A percentile compares a stretch with the other conserved stretches of the same genome.
Evolutionary conservation across 495 filamentous ascomycete genomes (phyloP).

Genomic region (Melanomma pulvis-pyrius): DNA sequence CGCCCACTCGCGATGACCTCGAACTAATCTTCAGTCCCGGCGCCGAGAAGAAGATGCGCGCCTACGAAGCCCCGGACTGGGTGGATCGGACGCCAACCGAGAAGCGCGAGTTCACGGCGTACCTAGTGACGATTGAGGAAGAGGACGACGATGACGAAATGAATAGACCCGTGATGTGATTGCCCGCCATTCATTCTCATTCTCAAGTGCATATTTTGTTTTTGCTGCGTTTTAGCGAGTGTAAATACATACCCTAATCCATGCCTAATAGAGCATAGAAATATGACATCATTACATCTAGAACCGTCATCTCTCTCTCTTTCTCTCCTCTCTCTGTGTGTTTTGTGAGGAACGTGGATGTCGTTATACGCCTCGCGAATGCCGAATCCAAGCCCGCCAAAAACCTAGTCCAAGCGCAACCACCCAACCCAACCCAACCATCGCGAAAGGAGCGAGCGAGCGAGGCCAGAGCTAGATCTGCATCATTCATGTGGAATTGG

Average conservation of each 20-base stretch:
- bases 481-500: too few species aligned
- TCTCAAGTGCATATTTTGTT: neutral
- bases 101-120: constrained; percentile 6
- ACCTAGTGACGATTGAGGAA: neutral
- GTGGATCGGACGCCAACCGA: neutral
- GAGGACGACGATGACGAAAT: constrained; percentile 24
- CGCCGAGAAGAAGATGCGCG: constrained; percentile 11
- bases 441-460: neutral
- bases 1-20: neutral
- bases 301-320: neutral
- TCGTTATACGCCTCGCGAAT: neutral
- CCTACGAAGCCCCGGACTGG: neutral
- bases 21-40: neutral
- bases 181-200: neutral
- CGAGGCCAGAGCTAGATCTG: neutral
- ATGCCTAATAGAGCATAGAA: neutral
- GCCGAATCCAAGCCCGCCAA: neutral
- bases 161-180: constrained; percentile 20
- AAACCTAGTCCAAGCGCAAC: neutral
- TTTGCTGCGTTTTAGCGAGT: neutral
- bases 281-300: neutral
- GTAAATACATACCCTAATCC: neutral
- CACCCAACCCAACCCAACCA: neutral
- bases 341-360: neutral
- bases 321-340: neutral